Percentiles rank a stretch among this genome's conserved stretches.
phyloP scores from a whole-genome alignment of 169 alveolate genomes.

The Plasmodium knowlesi region DNA sequence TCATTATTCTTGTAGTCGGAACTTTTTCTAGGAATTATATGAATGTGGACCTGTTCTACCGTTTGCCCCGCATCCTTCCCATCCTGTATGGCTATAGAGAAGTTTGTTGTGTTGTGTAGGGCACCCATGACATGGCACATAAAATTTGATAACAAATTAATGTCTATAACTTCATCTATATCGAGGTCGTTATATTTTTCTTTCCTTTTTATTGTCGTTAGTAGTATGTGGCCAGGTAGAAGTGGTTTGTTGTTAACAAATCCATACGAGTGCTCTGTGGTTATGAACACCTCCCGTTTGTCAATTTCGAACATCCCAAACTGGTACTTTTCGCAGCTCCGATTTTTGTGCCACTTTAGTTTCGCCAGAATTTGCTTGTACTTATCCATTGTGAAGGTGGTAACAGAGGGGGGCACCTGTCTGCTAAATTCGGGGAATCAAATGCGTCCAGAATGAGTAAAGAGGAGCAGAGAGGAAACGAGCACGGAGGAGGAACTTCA shows the following conservation, averaged over 20 bases:
- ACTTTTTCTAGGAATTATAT: conserved; percentile 86
- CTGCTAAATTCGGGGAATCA: neutral
- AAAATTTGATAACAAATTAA: conserved; percentile 60
- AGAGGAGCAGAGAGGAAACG: neutral
- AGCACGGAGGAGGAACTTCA: neutral
- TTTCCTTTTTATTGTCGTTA: conserved; percentile 80
- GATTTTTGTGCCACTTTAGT: conserved; percentile 32
- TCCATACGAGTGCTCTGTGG: conserved; percentile 76
- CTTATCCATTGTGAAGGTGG: conserved; percentile 33
- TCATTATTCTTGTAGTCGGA: conserved; percentile 83
- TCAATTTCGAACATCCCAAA: conserved; percentile 79
- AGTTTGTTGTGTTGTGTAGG: conserved; percentile 18
- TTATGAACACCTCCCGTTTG: conserved; percentile 79
- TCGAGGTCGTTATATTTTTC: conserved; percentile 52
- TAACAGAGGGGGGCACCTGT: neutral
- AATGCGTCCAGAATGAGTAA: neutral
- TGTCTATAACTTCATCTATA: conserved; percentile 64
- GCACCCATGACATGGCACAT: conserved; percentile 65
- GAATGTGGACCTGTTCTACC: conserved; percentile 92
- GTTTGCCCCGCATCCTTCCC: conserved; percentile 94
- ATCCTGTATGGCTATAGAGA: conserved; percentile 83
- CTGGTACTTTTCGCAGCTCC: conserved; percentile 50
- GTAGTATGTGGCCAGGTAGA: conserved; percentile 84
- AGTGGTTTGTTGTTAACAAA: conserved; percentile 83
- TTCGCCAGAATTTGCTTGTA: conserved; percentile 46